Percentiles rank a stretch among this genome's conserved stretches.
phyloP scores from a whole-genome alignment of 2,329 filamentous ascomycete genomes.

The Ophiostoma piceae region DNA sequence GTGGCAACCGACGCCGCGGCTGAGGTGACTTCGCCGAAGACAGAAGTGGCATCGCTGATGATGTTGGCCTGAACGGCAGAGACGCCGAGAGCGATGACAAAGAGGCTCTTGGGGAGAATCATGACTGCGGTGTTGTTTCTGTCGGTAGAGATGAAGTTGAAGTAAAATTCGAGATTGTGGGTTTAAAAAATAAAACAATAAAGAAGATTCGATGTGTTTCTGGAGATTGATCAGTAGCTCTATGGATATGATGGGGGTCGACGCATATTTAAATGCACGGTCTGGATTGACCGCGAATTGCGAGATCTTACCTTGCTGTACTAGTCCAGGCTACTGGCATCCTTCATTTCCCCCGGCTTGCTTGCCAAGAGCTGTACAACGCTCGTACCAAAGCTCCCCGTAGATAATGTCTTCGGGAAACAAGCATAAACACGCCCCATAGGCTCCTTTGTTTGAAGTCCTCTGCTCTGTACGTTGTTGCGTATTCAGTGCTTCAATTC shows the following conservation, averaged over 20 bases:
- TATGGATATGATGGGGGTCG: neutral
- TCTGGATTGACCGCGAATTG: neutral
- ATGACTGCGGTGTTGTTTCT: neutral
- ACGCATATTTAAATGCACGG: neutral
- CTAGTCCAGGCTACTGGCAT: neutral
- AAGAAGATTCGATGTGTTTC: too few species aligned
- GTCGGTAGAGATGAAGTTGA: neutral
- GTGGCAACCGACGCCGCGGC: neutral
- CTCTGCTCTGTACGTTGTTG: neutral
- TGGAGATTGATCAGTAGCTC: neutral
- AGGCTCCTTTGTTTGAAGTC: neutral
- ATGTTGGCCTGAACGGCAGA: conserved; percentile 6
- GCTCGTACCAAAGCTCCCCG: neutral
- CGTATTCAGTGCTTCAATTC: neutral
- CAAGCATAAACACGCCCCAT: neutral
- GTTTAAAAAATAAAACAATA: neutral
- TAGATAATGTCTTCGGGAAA: neutral
- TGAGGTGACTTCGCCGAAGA: conserved; percentile 5
- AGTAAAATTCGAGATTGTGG: neutral
- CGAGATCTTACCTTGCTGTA: neutral
- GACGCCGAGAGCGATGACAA: neutral
- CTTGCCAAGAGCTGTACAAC: neutral
- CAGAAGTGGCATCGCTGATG: conserved; percentile 1
- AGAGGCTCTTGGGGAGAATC: neutral
- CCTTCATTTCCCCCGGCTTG: neutral